Percentiles rank a stretch among this genome's conserved stretches.
These are phyloP conservation scores for Aspergillus coremiiformis DNA, from an alignment of 495 filamentous ascomycete genomes.

Conservation along the genomic window DNA sequence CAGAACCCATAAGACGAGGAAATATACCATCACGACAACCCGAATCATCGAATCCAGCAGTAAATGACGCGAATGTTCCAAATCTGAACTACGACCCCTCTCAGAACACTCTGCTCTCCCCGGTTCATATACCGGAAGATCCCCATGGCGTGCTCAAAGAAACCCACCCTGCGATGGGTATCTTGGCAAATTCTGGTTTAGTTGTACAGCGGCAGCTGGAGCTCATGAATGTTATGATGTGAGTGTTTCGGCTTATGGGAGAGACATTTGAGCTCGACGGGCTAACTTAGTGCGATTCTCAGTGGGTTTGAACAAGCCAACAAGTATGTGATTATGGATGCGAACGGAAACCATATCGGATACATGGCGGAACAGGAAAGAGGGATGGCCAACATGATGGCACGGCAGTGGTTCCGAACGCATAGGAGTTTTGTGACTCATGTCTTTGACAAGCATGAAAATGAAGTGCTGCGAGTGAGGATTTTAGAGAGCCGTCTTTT, in stretches of 20 bases:
- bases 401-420: slow-evolving; percentile 57
- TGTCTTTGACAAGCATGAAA: slow-evolving; percentile 59
- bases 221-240: slow-evolving; percentile 63
- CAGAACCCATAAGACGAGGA: slow-evolving; percentile 15
- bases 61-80: slow-evolving; percentile 8
- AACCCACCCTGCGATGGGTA: slow-evolving; percentile 50
- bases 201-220: slow-evolving; percentile 62
- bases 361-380: slow-evolving; percentile 63
- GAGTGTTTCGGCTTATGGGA: slow-evolving; percentile 14
- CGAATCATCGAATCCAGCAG: slow-evolving; percentile 3
- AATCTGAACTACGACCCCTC: slow-evolving; percentile 31
- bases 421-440: slow-evolving; percentile 64
- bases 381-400: slow-evolving; percentile 50
- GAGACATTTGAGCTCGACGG: background rate
- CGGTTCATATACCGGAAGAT: slow-evolving; percentile 56
- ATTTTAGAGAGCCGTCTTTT: background rate
- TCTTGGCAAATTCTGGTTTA: slow-evolving; percentile 55
- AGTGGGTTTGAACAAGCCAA: slow-evolving; percentile 68
- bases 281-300: background rate
- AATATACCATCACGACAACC: slow-evolving; percentile 5
- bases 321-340: slow-evolving; percentile 64
- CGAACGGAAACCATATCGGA: slow-evolving; percentile 59
- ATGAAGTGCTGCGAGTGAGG: slow-evolving; percentile 54
- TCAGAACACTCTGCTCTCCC: slow-evolving; percentile 43
- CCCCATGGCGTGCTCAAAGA: slow-evolving; percentile 54